Base-by-base conservation (phyloP, 2,329 filamentous ascomycete species). In the Calonectria montana region DNA sequence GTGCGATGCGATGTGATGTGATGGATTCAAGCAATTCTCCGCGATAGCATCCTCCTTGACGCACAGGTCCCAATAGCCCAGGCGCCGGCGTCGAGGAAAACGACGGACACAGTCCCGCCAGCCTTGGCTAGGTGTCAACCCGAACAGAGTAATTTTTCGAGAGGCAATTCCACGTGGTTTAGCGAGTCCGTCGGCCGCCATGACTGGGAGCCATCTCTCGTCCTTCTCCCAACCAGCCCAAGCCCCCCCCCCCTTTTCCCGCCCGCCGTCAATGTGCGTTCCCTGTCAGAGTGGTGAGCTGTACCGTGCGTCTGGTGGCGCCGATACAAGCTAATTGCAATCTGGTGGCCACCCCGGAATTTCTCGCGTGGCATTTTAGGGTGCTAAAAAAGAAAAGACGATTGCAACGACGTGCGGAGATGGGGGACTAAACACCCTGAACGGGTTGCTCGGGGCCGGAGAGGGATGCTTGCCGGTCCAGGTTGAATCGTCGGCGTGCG, bases 341-440 rank as follows among this genome's bases (percentile, higher is more conserved):
- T 59, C 47, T 35, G 61, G 29, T 7, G 12, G 53, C 53, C 66
- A 69, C 70, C 53, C 62, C 67, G 53, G 55, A 45, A 37, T 43
- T 55, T 66, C 43, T 55, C 62, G 70, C 70, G 61, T 69, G 70
- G 66, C 70, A 72, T 69, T 69, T 43, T 43, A 37, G 31, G 67
- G 41, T 50, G 25, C 50, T 21, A 47, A 43, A 48, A 41, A 48
- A 65, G 25, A 53, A 50, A 31, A 23, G 29, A 57, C 41, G 27
- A 55, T 55, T 50, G 65, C 43, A 21, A 31, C 23, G 23, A 27
- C n/a, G 62, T 50, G 29, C 62, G 31, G 50, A 59, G 41, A 29
- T 63, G 12, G 18, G 53, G 62, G 15, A 55, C 43, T 39, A 18
- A 47, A 63, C 39, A 25, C 37, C 10, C 35, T 45, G 23, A 59